These are phyloP conservation scores for Claviceps pusilla DNA, from an alignment of 2,329 filamentous ascomycete species.

Conservation along the genomic window DNA sequence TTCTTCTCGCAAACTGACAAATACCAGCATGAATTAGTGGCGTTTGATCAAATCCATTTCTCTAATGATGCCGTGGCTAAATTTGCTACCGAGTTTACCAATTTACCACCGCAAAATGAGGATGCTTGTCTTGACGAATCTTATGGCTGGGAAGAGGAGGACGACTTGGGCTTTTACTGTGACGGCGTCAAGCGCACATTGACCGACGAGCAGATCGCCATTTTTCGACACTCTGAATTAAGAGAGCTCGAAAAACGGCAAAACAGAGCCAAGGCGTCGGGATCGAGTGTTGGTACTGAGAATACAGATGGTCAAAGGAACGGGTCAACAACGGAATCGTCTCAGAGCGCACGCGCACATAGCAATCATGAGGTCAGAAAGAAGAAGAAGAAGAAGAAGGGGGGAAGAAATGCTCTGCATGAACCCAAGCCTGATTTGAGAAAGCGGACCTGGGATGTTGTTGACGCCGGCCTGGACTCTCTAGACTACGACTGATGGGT, in stretches of 20 bases:
- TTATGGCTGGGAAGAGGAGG: conserved; percentile 23
- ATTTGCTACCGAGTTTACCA: conserved; percentile 32
- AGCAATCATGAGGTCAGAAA: conserved; percentile 13
- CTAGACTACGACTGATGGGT: conserved; percentile 42
- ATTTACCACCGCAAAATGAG: conserved; percentile 12
- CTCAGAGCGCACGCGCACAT: background rate
- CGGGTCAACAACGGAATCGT: background rate
- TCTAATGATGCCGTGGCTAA: conserved; percentile 27
- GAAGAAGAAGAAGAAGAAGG: conserved; percentile 23
- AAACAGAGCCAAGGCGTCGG: conserved; percentile 18
- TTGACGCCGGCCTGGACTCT: conserved; percentile 43
- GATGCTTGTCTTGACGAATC: conserved; percentile 4
- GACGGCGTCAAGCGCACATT: conserved; percentile 81
- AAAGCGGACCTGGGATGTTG: conserved; percentile 53
- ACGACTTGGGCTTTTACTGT: conserved; percentile 69
- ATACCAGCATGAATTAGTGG: conserved; percentile 41
- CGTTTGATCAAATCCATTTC: conserved; percentile 49
- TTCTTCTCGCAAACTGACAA: background rate
- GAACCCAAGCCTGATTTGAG: conserved; percentile 45
- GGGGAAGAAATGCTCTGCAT: conserved; percentile 22
- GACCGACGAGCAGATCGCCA: conserved; percentile 79
- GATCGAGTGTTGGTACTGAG: conserved; percentile 1
- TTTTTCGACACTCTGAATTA: conserved; percentile 81
- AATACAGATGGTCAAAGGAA: background rate
- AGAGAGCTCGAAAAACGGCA: conserved; percentile 49